Evolutionary conservation across 352 stramenopile species (phyloP), one percentile per base, ranked within the genome.

Genomic region (Globisporangium rhizosaccharum): DNA sequence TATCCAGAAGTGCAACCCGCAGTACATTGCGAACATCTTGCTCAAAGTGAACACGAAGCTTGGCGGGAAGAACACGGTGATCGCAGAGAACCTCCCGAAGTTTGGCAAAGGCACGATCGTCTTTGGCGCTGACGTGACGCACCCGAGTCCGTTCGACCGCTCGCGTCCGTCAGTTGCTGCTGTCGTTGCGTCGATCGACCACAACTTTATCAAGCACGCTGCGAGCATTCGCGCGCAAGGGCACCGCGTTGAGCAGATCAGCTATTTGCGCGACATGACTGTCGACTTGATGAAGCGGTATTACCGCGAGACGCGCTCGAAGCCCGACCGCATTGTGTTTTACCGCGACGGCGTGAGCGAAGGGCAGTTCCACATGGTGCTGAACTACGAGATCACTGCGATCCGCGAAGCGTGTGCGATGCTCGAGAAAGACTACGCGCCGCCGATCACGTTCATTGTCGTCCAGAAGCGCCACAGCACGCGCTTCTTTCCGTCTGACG

Each of bases 291-390:
- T 96, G 63, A 87, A 82, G 56, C 65, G 73, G 26, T 96, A 90
- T 64, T 90, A 88, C 53, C 63, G 64, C 11, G 63, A 70, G 9
- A 85, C 75, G 15, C 69, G 61, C 12, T 63, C 66, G 14, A 88
- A 89, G 51, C 87, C 87, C 0, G 65, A 82, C 1, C 79, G 76
- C 12, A 90, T 95, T 11, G 72, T 96, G 10, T 93, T 94, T 51
- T 94, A 92, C 49, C 82, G 87, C n/a, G 87, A 96, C 55, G 87
- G 87, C n/a, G 87, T 96, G 45, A 92, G 81, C 51, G 87, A 96
- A 65, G 85, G 85, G 2, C 85, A 96, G 61, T 96, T 94, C 54
- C 75, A 87, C 46, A 86, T 90, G 74, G 85, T 95, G 1, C 46
- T 91, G 8, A 84, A 91, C 25, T 67, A 75, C 26, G 80, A 96